These are phyloP conservation scores for Neospora caninum DNA, from an alignment of 169 alveolate genomes.

Conservation along the genomic window DNA sequence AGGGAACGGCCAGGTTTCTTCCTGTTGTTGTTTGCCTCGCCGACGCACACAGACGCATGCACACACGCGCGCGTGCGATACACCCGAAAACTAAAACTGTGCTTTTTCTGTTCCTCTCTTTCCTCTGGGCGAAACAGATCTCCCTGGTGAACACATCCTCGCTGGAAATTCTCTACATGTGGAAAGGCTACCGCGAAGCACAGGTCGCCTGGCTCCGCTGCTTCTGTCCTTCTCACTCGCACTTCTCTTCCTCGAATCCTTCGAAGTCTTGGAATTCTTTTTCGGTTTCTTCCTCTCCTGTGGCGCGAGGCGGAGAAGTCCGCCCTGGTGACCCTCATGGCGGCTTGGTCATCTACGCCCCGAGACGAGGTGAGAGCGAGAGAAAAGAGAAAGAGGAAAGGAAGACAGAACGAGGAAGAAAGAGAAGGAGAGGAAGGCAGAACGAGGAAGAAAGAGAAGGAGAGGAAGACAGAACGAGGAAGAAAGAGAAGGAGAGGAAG, in stretches of 20 bases:
- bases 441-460: not conserved
- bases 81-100: no score
- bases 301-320: not conserved
- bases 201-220: slow-evolving; percentile 31
- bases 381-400: not conserved
- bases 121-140: not conserved
- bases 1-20: no score
- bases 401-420: not conserved
- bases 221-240: not conserved
- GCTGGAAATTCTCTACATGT: not conserved
- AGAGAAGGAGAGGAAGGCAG: not conserved
- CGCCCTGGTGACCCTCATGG: not conserved
- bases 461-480: no score
- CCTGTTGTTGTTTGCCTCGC: no score
- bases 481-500: not conserved
- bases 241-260: not conserved
- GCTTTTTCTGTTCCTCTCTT: no score
- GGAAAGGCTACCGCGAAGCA: slow-evolving; percentile 44
- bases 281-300: not conserved
- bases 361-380: slow-evolving; percentile 1
- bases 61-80: no score
- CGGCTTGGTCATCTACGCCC: slow-evolving; percentile 3
- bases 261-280: not conserved
- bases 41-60: no score
- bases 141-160: not conserved